Evolutionary conservation across 108 stramenopile genomes (phyloP).

Genomic region (Nitzschia sp.): DNA sequence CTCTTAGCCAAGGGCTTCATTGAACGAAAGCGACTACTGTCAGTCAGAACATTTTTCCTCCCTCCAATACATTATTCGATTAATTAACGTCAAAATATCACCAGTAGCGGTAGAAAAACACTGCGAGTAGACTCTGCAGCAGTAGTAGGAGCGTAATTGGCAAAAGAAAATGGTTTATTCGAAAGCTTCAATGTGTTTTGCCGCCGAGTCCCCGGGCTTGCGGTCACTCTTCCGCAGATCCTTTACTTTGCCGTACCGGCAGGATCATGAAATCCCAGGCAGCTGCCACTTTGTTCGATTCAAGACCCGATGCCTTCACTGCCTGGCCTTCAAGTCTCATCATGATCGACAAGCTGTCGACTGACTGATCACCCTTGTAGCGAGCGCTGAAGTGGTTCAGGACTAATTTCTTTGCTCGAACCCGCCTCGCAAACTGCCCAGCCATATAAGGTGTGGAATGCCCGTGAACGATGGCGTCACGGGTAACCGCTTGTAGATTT

Average conservation of each 20-base stretch:
- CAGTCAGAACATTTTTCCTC: too few species aligned
- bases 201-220: too few species aligned
- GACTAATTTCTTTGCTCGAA: slow-evolving; percentile 73
- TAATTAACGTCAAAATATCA: too few species aligned
- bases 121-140: too few species aligned
- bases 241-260: slow-evolving; percentile 40
- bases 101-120: too few species aligned
- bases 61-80: too few species aligned
- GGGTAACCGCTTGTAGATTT: slow-evolving; percentile 47
- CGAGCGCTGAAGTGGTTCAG: slow-evolving; percentile 86
- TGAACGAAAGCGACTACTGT: too few species aligned
- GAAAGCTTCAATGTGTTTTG: too few species aligned
- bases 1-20: too few species aligned
- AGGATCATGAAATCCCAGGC: slow-evolving; percentile 89
- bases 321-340: slow-evolving; percentile 82
- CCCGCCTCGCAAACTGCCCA: slow-evolving; percentile 66
- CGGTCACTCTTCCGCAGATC: too few species aligned
- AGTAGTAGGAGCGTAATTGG: too few species aligned
- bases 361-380: slow-evolving; percentile 77
- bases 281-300: slow-evolving; percentile 62
- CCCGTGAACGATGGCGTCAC: slow-evolving; percentile 79
- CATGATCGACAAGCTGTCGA: slow-evolving; percentile 82
- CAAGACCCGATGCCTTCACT: slow-evolving; percentile 64
- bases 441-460: slow-evolving; percentile 88
- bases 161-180: too few species aligned